phyloP scores from a whole-genome alignment of 345 rosid genomes.

The Corchorus olitorius region DNA sequence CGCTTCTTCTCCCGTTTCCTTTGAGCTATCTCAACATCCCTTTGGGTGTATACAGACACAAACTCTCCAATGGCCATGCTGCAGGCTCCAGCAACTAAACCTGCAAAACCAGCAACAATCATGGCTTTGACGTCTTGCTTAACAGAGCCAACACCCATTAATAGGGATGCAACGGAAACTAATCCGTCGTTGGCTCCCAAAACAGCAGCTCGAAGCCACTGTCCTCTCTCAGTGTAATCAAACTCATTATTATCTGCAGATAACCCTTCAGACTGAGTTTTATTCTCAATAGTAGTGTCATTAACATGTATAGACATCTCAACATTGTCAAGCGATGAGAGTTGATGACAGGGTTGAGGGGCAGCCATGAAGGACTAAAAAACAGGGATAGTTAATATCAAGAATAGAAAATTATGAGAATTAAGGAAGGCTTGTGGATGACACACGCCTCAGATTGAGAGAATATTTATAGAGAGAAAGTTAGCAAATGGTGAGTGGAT shows the following conservation, averaged over 20 bases:
- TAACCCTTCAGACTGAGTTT: not conserved
- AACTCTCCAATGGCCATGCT: conserved; percentile 92
- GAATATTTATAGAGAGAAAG: conserved; percentile 20
- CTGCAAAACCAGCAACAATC: conserved; percentile 72
- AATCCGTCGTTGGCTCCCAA: conserved; percentile 86
- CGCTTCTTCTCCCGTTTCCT: conserved; percentile 40
- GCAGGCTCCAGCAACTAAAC: conserved; percentile 72
- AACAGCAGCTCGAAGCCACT: conserved; percentile 84
- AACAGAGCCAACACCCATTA: conserved; percentile 83
- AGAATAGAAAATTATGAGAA: not conserved
- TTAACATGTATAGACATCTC: not conserved
- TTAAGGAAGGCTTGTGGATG: conserved; percentile 40
- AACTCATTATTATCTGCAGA: not conserved
- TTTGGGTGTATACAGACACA: conserved; percentile 77
- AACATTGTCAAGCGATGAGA: conserved; percentile 21
- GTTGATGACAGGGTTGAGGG: conserved; percentile 21
- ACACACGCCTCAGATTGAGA: conserved; percentile 36
- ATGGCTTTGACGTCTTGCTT: conserved; percentile 61
- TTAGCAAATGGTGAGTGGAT: not conserved
- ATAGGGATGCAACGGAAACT: conserved; percentile 68
- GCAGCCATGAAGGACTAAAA: conserved; percentile 22
- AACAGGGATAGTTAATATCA: not conserved
- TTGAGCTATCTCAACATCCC: conserved; percentile 64
- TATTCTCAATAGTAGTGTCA: not conserved
- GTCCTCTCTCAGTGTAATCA: conserved; percentile 67